phyloP scores from a whole-genome alignment of 345 rosid species.

The Raphanus raphanistrum region DNA sequence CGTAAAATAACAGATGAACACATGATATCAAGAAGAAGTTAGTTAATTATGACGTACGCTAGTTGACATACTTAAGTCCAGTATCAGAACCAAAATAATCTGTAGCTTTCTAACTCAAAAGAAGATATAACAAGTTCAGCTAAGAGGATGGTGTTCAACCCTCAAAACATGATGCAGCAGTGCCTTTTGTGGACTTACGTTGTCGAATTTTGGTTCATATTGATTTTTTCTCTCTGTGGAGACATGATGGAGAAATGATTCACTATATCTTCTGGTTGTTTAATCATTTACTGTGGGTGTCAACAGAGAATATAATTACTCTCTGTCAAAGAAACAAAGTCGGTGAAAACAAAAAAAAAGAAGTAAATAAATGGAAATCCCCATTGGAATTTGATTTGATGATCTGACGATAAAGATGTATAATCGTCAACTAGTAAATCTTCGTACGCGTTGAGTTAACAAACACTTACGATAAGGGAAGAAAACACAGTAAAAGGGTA shows the following conservation, averaged over 20 bases:
- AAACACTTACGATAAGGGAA: not conserved
- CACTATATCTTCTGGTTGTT: not conserved
- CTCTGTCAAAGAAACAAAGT: not conserved
- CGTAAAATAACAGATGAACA: not conserved
- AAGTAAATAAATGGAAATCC: not conserved
- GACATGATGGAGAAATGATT: not conserved
- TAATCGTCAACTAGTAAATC: not conserved
- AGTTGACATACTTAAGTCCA: not conserved
- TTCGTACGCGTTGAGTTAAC: not conserved
- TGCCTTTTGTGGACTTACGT: not conserved
- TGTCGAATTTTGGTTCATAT: not conserved
- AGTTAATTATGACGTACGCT: not conserved
- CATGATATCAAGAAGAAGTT: not conserved
- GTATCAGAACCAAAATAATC: not conserved
- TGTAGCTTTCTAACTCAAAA: not conserved
- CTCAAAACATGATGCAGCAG: not conserved
- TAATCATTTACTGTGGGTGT: not conserved
- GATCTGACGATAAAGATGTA: not conserved
- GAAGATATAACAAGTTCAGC: not conserved
- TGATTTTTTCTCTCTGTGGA: not conserved
- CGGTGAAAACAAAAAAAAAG: not conserved
- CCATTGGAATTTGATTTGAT: not conserved
- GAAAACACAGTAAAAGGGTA: not conserved
- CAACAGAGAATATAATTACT: not conserved
- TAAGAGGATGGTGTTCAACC: not conserved